Evolutionary conservation across 768 basidiomycete genomes (phyloP).

Genomic region (Chalciporus piperatus): DNA sequence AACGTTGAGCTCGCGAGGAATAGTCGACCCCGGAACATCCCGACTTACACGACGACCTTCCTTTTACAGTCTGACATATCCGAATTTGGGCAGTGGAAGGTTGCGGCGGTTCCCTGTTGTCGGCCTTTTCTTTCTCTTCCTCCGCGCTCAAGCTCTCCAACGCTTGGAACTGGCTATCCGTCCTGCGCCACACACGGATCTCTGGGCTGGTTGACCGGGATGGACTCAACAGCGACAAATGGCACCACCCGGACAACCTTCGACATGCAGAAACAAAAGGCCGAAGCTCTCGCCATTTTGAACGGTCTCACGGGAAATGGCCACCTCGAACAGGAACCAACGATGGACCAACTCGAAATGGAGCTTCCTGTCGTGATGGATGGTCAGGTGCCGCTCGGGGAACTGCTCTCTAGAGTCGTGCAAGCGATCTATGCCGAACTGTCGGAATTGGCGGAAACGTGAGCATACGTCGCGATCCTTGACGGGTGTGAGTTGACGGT

Average conservation of each 20-base stretch:
- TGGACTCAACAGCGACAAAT: constrained; percentile 17
- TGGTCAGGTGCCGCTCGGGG: constrained; percentile 70
- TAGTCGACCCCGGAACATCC: constrained; percentile 14
- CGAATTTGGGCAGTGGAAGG: constrained; percentile 1
- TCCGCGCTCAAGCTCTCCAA: not conserved
- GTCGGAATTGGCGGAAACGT: constrained; percentile 85
- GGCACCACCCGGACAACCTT: constrained; percentile 14
- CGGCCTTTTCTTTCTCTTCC: constrained; percentile 5
- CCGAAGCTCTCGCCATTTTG: constrained; percentile 26
- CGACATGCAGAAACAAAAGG: constrained; percentile 30
- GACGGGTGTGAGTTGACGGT: constrained; percentile 1
- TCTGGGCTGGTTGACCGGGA: not conserved
- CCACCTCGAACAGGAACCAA: constrained; percentile 35
- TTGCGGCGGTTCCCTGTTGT: constrained; percentile 16
- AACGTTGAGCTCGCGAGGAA: not conserved
- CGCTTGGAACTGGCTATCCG: constrained; percentile 6
- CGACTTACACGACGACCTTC: constrained; percentile 14
- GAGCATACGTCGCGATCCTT: constrained; percentile 26
- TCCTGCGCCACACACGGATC: not conserved
- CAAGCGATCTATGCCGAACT: constrained; percentile 83
- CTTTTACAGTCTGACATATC: constrained; percentile 7
- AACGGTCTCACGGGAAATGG: constrained; percentile 33
- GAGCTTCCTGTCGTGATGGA: constrained; percentile 74
- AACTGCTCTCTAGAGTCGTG: constrained; percentile 71
- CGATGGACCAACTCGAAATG: constrained; percentile 58